These are phyloP conservation scores for Colletotrichum tofieldiae DNA, from an alignment of 2,329 filamentous ascomycete genomes.

Conservation along the genomic window DNA sequence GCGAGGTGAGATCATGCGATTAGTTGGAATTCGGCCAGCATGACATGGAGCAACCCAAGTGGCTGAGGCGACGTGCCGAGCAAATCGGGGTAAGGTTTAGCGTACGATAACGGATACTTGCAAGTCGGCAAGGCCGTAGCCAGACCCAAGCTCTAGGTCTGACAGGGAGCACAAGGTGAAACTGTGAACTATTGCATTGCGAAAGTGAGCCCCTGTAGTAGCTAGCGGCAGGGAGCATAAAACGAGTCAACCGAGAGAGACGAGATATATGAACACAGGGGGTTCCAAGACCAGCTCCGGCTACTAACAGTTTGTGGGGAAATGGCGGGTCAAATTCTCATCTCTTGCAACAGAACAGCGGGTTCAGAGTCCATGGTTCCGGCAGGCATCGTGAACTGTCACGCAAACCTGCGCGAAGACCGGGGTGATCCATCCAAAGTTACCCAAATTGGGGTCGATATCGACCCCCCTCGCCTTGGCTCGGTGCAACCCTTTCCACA, in stretches of 20 bases:
- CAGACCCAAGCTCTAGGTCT: neutral
- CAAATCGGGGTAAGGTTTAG: slow-evolving; percentile 7
- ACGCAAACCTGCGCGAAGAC: neutral
- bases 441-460: slow-evolving; percentile 8
- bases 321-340: neutral
- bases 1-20: slow-evolving; percentile 19
- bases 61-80: slow-evolving; percentile 28
- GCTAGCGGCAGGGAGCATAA: neutral
- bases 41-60: neutral
- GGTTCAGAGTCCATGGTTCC: neutral
- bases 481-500: slow-evolving; percentile 3
- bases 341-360: neutral
- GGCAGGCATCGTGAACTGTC: neutral
- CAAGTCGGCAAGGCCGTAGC: neutral
- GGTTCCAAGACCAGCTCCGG: neutral
- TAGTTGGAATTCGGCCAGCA: neutral
- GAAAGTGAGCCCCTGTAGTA: neutral
- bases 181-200: neutral
- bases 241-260: neutral
- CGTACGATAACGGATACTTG: slow-evolving; percentile 4
- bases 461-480: slow-evolving; percentile 22
- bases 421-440: slow-evolving; percentile 19
- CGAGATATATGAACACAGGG: neutral
- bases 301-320: neutral
- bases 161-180: neutral